phyloP scores from a whole-genome alignment of 306 rosid genomes.

The Casuarina cunninghamiana region DNA sequence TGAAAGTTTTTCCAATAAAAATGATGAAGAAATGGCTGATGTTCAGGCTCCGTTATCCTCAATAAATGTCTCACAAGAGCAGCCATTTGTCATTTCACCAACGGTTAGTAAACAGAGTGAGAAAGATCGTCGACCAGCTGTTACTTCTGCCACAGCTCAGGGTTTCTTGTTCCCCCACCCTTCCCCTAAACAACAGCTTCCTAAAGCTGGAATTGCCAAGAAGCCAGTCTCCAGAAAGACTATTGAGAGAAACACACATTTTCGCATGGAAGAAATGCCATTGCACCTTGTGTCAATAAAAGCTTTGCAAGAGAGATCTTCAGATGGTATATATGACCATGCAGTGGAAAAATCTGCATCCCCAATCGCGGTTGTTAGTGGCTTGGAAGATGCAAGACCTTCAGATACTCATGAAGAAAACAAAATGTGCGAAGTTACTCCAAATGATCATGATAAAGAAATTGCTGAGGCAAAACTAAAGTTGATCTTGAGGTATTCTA shows the following conservation, averaged over 20 bases:
- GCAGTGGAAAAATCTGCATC: conserved; percentile 25
- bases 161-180: conserved; percentile 36
- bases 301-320: conserved; percentile 39
- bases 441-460: conserved; percentile 53
- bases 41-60: conserved; percentile 42
- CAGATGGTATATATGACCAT: conserved; percentile 27
- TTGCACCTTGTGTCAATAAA: conserved; percentile 45
- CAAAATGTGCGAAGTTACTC: conserved; percentile 38
- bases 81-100: conserved; percentile 33
- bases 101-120: conserved; percentile 31
- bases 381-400: conserved; percentile 44
- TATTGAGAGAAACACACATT: conserved; percentile 36
- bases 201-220: conserved; percentile 35
- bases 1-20: conserved; percentile 34
- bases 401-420: conserved; percentile 36
- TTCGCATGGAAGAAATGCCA: conserved; percentile 40
- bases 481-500: conserved; percentile 69
- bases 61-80: conserved; percentile 39
- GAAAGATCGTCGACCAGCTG: conserved; percentile 31
- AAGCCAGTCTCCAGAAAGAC: conserved; percentile 33
- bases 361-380: conserved; percentile 30
- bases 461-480: conserved; percentile 72
- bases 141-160: conserved; percentile 32
- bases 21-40: conserved; percentile 59
- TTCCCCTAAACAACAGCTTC: conserved; percentile 39